Base-by-base conservation (phyloP, 2,329 filamentous ascomycete species). In the Apiospora marii region DNA sequence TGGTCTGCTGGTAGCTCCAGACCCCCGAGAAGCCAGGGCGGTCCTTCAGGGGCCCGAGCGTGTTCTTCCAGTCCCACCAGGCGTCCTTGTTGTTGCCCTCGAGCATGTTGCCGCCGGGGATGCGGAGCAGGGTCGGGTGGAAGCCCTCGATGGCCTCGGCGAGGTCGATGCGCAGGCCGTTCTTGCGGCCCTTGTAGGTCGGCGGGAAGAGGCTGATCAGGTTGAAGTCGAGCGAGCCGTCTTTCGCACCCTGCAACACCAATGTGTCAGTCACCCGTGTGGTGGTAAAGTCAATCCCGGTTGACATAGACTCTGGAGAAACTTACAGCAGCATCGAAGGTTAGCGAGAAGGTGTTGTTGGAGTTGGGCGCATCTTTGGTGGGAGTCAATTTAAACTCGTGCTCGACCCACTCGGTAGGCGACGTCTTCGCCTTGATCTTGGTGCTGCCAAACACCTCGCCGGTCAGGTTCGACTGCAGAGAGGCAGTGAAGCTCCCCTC, bases 51-150 rank as follows among this genome's bases (percentile, higher is more conserved):
- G 88, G 87, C 0, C 88, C 88, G 43, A 91, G 81, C 0, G 87
- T 87, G 70, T 88, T 80, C 75, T 87, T 86, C 86, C 86, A 88
- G 76, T 87, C 82, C 86, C 86, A 88, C 76, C 80, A 84, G 4
- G 81, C 83, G 58, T 77, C 77, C 74, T 84, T 83, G 34, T 81
- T 84, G 67, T 81, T 77, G 0, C 86, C 86, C 77, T 88, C 86
- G 1, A 92, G 80, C 83, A 91, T 91, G 78, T 91, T 92, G 12
- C 90, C 91, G 7, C 92, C 92, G 0, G 91, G 91, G 72, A 92
- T 88, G 22, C 92, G 87, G 64, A 93, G 85, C 75, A 92, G 87
- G n/a, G 85, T 86, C 0, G 87, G 86, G 70, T 88, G 86, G 0
- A 91, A 78, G 10, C 82, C 85, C 3, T 85, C 86, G 2, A 92